Base-by-base conservation (phyloP, 129 eudicot species). In the Tagetes erecta region DNA sequence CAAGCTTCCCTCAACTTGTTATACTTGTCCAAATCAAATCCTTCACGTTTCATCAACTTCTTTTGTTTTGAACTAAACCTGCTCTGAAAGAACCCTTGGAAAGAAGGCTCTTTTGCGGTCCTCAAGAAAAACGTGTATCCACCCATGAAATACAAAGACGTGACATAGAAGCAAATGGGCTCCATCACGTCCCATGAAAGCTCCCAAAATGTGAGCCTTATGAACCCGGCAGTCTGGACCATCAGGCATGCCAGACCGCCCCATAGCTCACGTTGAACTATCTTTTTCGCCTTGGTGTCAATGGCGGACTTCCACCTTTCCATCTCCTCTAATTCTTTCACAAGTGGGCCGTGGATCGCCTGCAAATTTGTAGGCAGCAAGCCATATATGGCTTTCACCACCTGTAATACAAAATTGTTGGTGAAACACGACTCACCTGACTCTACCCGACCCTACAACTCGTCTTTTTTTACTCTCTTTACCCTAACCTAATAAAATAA, bases 131-230 rank as follows among this genome's bases (percentile, higher is more conserved):
- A 95, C 0, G 90, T 79, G 12, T 95, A 95, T 20, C 99, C 95
- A 47, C 81, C 94, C 97, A 88, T 91, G 87, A 87, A 87, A 79
- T 95, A 95, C 2, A 84, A 44, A 0, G 99, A 95, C 0, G 99
- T 88, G 0, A 88, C 96, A 36, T 85, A 95, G 80, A 95, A 91
- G 80, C 99, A 95, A 78, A 95, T 87, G 2, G 99, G 99, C 38
- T 95, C 99, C 99, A 95, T 95, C 9, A 95, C 99, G 53, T 95
- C 99, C 99, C 99, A 95, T 3, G 99, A 73, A 0, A 95, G 94
- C 66, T 95, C 99, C 99, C 99, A 95, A 73, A 95, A 95, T 1
- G 99, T 95, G 12, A 95, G 88, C 82, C 99, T 87, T 92, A 95
- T 91, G 87, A 95, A 95, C 6, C 88, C 94, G 1, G 94, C 97